phyloP scores from a whole-genome alignment of 495 filamentous ascomycete genomes.

The Xylaria sp. region DNA sequence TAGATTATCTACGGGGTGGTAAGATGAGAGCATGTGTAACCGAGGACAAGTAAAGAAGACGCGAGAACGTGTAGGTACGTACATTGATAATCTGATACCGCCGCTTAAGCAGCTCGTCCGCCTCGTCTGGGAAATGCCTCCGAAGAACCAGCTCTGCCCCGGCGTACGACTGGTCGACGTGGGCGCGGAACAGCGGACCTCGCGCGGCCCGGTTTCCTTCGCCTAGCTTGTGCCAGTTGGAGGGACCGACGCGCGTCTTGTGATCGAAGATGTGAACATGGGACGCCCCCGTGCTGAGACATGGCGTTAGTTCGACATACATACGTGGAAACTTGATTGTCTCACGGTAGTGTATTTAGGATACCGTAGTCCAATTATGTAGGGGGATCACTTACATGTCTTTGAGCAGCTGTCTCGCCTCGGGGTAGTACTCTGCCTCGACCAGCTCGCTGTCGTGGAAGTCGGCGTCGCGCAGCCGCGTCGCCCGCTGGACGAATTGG shows the following conservation, averaged over 20 bases:
- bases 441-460: slow-evolving; percentile 71
- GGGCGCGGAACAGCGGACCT: slow-evolving; percentile 69
- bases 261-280: slow-evolving; percentile 76
- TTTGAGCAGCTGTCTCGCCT: slow-evolving; percentile 66
- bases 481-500: slow-evolving; percentile 41
- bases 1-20: not conserved
- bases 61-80: slow-evolving; percentile 33
- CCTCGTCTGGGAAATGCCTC: slow-evolving; percentile 64
- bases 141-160: slow-evolving; percentile 64
- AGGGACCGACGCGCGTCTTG: slow-evolving; percentile 66
- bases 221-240: slow-evolving; percentile 47
- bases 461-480: slow-evolving; percentile 46
- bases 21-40: not conserved
- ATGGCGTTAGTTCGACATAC: not conserved
- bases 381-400: slow-evolving; percentile 57
- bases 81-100: slow-evolving; percentile 77
- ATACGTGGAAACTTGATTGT: not conserved
- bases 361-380: not conserved
- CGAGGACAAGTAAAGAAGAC: not conserved
- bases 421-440: slow-evolving; percentile 65
- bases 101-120: slow-evolving; percentile 62
- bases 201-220: slow-evolving; percentile 51
- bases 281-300: slow-evolving; percentile 64
- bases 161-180: slow-evolving; percentile 74
- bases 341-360: not conserved